Conservation (phyloP, 371 early-diverging fungal genomes). For the Zychaea mexicana region DNA sequence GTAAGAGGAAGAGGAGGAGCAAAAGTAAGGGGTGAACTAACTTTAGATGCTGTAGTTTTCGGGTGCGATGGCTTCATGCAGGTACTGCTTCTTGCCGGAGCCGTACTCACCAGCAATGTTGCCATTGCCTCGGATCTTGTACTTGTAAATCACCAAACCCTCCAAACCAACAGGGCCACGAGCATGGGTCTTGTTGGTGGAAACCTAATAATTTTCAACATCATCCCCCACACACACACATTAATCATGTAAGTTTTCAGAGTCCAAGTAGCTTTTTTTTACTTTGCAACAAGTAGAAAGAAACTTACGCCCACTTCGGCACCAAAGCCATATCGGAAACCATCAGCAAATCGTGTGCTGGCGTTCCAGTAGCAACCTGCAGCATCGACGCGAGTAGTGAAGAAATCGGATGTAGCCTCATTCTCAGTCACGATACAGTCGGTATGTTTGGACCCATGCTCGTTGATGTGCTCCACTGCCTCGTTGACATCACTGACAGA, state of each 20-base stretch:
- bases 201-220: conserved; percentile 48
- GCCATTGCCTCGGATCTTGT: conserved; percentile 90
- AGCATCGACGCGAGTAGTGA: conserved; percentile 93
- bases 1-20: too few relatives aligned
- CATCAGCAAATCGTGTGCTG: conserved; percentile 95
- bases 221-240: background rate
- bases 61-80: conserved; percentile 62
- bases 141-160: conserved; percentile 96
- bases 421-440: conserved; percentile 91
- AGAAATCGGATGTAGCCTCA: conserved; percentile 71
- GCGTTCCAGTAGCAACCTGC: conserved; percentile 98
- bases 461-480: conserved; percentile 91
- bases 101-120: conserved; percentile 83
- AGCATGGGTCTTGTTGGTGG: conserved; percentile 98
- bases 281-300: background rate
- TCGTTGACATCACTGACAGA: conserved; percentile 73
- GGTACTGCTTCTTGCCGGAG: conserved; percentile 70
- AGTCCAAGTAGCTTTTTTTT: too few relatives aligned
- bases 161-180: conserved; percentile 97
- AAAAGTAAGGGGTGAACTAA: too few relatives aligned
- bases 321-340: conserved; percentile 97
- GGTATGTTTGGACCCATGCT: conserved; percentile 93
- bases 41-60: conserved; percentile 35
- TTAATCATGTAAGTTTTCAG: background rate
- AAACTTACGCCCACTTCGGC: conserved; percentile 89